These are phyloP conservation scores for Magnusiomyces suaveolens DNA, from an alignment of 1,139 yeast genomes.

Conservation along the genomic window DNA sequence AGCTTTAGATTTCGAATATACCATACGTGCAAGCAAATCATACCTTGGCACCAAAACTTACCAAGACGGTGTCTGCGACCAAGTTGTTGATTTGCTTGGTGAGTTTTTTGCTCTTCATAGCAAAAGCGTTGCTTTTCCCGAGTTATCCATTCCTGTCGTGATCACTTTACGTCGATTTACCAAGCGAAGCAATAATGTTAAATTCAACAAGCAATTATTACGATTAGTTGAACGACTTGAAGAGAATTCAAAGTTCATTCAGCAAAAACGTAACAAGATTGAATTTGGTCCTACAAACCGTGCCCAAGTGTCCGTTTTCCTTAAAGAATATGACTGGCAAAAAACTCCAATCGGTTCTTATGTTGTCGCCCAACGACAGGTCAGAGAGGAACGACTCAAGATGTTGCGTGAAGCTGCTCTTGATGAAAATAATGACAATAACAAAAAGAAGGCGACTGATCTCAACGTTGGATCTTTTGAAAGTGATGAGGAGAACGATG, in stretches of 20 bases:
- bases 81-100: conserved; percentile 66
- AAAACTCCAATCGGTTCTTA: conserved; percentile 87
- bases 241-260: conserved; percentile 60
- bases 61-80: conserved; percentile 85
- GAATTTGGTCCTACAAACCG: conserved; percentile 80
- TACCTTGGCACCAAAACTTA: conserved; percentile 75
- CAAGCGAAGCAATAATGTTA: conserved; percentile 54
- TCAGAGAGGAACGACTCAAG: conserved; percentile 53
- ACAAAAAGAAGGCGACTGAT: conserved; percentile 1
- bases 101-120: conserved; percentile 78
- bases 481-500: conserved; percentile 1
- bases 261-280: conserved; percentile 57
- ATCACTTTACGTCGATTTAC: conserved; percentile 72
- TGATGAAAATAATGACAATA: background rate
- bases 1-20: conserved; percentile 79
- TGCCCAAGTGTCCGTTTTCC: conserved; percentile 61
- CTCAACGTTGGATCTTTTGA: conserved; percentile 2
- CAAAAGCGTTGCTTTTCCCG: conserved; percentile 91
- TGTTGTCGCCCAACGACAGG: conserved; percentile 71
- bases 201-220: conserved; percentile 67
- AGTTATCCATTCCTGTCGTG: conserved; percentile 76
- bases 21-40: conserved; percentile 72
- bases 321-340: conserved; percentile 66
- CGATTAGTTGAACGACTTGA: conserved; percentile 74
- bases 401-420: conserved; percentile 4